Evolutionary conservation across 2,329 filamentous ascomycete genomes (phyloP), one percentile per base, ranked within the genome.

Genomic region (Tothia fuscella): DNA sequence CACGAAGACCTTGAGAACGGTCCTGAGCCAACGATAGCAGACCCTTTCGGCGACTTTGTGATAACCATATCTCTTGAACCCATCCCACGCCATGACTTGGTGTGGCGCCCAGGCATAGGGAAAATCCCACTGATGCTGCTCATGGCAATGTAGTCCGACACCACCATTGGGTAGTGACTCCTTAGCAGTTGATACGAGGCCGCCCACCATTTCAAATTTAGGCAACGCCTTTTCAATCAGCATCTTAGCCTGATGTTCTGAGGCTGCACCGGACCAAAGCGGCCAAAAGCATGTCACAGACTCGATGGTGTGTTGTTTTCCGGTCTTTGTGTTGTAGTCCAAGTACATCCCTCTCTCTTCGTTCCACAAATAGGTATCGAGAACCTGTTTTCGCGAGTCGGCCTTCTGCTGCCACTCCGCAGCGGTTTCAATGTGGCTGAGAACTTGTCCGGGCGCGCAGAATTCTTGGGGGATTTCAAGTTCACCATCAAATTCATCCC

Each of bases 91-190:
- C 31, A 98, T 76, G 66, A 98, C 96, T 67, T 98, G 91, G 68
- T 98, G 91, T 24, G 91, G 91, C 42, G 91, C 91, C 91, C 91
- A 98, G 46, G 91, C 91, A 57, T 91, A 96, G 0, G 91, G 91
- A 58, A 86, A 96, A 59, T 98, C 91, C 91, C 91, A 98, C 59
- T 98, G 91, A 51, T 89, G 78, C 60, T 95, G 96, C 6, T 91
- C 91, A 36, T 89, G 75, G 51, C 32, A 35, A 10, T 35, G 10
- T 16, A 35, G 32, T 10, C 88, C 76, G 29, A 95, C 63, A 12
- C 82, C 79, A 47, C 94, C 68, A 24, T 71, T 67, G 30, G 91
- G 91, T 32, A 91, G 82, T 42, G 86, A 94, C 60, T 87, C 76
- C 57, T 94, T 79, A 0, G 89, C 94, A 41, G 88, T 89, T 1